Percentiles rank a stretch among this genome's conserved stretches.
Evolutionary conservation across 331 rosid species (phyloP).

Genomic region (Arachis monticola): DNA sequence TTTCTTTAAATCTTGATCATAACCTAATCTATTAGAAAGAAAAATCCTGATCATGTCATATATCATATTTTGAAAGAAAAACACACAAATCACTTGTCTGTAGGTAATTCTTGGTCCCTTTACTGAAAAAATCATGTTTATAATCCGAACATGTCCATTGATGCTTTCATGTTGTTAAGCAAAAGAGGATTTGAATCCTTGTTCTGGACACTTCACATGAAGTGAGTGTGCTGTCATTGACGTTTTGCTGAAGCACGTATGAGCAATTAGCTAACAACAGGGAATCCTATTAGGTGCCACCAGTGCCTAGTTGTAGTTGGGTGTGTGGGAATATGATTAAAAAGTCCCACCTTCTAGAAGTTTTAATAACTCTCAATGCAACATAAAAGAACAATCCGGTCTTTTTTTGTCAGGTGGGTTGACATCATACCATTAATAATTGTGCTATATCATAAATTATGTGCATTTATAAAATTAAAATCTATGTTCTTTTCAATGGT

Average conservation of each 20-base stretch:
- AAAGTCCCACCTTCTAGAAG: not conserved
- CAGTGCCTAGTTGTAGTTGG: not conserved
- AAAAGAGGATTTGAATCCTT: not conserved
- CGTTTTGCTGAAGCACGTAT: constrained; percentile 1
- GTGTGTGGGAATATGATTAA: not conserved
- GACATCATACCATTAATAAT: not conserved
- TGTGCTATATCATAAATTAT: no score
- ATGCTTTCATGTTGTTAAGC: not conserved
- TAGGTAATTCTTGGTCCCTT: not conserved
- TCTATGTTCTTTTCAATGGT: not conserved
- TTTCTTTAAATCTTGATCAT: constrained; percentile 8
- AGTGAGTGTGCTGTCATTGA: not conserved
- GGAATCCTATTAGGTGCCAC: constrained; percentile 1
- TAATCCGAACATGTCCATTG: not conserved
- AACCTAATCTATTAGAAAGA: not conserved
- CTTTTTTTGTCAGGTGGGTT: not conserved
- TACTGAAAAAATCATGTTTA: not conserved
- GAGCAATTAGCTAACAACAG: not conserved
- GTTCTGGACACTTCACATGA: not conserved
- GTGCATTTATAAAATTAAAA: not conserved
- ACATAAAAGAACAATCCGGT: no score
- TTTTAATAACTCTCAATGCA: not conserved
- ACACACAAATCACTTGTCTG: not conserved
- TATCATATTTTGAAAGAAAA: not conserved
- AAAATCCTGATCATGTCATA: no score